Evolutionary conservation across 1,139 yeast genomes (phyloP).

Genomic region (Sugiyamaella castrensis): DNA sequence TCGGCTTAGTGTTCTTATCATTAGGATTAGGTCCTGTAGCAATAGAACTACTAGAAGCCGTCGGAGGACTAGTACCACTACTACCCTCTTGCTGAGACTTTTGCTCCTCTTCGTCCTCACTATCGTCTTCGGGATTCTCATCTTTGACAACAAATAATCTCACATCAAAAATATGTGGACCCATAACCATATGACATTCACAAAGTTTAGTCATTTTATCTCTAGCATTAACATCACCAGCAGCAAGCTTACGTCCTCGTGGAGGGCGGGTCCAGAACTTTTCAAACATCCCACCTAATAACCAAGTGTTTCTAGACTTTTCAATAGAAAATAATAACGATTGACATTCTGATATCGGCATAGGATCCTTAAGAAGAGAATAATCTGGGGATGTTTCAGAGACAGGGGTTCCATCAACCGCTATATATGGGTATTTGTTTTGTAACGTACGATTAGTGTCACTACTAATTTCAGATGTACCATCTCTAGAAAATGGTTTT

Average conservation of each 20-base stretch:
- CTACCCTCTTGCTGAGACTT: not conserved
- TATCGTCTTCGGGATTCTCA: slow-evolving; percentile 43
- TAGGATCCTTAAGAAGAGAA: slow-evolving; percentile 57
- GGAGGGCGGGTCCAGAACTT: slow-evolving; percentile 67
- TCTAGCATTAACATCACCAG: slow-evolving; percentile 54
- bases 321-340: slow-evolving; percentile 58
- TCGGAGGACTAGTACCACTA: not conserved
- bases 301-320: slow-evolving; percentile 72
- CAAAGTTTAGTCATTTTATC: slow-evolving; percentile 89
- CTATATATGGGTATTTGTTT: slow-evolving; percentile 56
- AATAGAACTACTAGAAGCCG: not conserved
- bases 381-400: slow-evolving; percentile 62
- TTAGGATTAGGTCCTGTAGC: not conserved
- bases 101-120: slow-evolving; percentile 20
- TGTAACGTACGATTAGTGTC: not conserved
- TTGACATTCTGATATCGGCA: slow-evolving; percentile 70
- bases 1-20: not conserved
- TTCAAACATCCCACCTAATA: slow-evolving; percentile 69
- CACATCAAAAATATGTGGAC: slow-evolving; percentile 80
- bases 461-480: not conserved
- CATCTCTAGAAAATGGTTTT: too few relatives aligned
- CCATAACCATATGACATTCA: slow-evolving; percentile 68
- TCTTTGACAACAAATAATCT: slow-evolving; percentile 80
- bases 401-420: slow-evolving; percentile 68
- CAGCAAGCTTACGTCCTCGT: slow-evolving; percentile 53